These are phyloP conservation scores for Xylariaceae sp. DNA, from an alignment of 2,329 filamentous ascomycete genomes.

Conservation along the genomic window DNA sequence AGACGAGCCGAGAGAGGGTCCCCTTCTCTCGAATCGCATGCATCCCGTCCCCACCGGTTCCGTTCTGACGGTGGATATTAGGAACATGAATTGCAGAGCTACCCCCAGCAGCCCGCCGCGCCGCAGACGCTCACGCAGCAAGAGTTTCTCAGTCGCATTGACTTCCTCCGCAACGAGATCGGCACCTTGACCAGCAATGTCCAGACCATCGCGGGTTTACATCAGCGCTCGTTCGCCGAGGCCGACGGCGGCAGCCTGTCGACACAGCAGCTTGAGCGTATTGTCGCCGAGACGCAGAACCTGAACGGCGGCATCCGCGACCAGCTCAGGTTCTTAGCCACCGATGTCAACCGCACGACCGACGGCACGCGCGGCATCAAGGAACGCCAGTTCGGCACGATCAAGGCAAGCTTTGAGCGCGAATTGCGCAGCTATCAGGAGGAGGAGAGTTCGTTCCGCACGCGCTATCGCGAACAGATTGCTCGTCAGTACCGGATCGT, in stretches of 20 bases:
- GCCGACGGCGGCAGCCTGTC: constrained; percentile 50
- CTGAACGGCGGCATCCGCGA: constrained; percentile 72
- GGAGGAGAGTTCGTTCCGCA: constrained; percentile 66
- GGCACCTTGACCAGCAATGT: constrained; percentile 61
- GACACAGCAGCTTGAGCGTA: constrained; percentile 56
- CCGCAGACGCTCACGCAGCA: constrained; percentile 49
- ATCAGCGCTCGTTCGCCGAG: constrained; percentile 66
- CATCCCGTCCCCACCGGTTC: neutral
- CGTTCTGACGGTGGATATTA: constrained; percentile 20
- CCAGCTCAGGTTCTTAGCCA: constrained; percentile 70
- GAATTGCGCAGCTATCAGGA: constrained; percentile 65
- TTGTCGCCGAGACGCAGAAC: constrained; percentile 64
- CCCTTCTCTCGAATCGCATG: neutral
- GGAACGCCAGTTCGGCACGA: constrained; percentile 60
- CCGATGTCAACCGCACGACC: constrained; percentile 59
- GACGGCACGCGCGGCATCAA: constrained; percentile 60
- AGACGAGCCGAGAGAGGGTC: neutral
- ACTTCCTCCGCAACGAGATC: constrained; percentile 63
- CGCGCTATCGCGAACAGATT: constrained; percentile 71
- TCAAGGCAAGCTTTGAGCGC: constrained; percentile 68
- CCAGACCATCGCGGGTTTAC: constrained; percentile 60
- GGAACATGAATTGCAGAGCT: constrained; percentile 51
- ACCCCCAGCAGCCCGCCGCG: constrained; percentile 32
- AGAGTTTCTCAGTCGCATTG: constrained; percentile 64
- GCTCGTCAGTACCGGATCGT: constrained; percentile 76